phyloP scores from a whole-genome alignment of 2,329 filamentous ascomycete species.

The Dothistroma septosporum region DNA sequence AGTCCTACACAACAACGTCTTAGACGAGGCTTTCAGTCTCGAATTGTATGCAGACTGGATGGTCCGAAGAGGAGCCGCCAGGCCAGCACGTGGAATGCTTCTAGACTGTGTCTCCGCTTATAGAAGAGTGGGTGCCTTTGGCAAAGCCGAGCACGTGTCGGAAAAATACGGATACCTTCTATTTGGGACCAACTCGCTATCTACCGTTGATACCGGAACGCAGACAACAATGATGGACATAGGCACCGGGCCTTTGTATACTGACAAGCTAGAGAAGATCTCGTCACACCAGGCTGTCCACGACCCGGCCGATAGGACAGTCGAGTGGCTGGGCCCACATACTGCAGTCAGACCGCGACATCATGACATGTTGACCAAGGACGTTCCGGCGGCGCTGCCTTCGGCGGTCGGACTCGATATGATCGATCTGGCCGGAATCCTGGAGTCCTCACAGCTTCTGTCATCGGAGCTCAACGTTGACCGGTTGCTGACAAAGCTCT shows the following conservation, averaged over 20 bases:
- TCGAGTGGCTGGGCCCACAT: constrained; percentile 49
- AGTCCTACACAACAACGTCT: constrained; percentile 59
- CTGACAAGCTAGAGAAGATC: constrained; percentile 43
- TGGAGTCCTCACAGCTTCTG: constrained; percentile 74
- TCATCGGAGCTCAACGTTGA: constrained; percentile 75
- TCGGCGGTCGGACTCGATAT: constrained; percentile 68
- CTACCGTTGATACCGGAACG: constrained; percentile 59
- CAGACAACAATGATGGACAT: constrained; percentile 63
- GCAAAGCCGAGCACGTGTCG: constrained; percentile 64
- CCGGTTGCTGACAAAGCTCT: constrained; percentile 73
- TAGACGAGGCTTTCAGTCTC: constrained; percentile 70
- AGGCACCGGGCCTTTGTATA: constrained; percentile 37
- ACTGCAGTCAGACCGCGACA: constrained; percentile 31
- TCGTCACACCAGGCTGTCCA: constrained; percentile 39
- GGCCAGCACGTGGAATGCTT: constrained; percentile 66
- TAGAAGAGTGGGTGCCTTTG: constrained; percentile 63
- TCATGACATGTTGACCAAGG: constrained; percentile 13
- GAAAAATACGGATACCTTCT: constrained; percentile 65
- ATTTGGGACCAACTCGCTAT: constrained; percentile 57
- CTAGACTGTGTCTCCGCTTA: constrained; percentile 65
- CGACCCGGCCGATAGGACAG: constrained; percentile 44
- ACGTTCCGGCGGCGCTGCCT: constrained; percentile 37
- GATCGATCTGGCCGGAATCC: constrained; percentile 74
- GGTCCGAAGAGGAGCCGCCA: constrained; percentile 58
- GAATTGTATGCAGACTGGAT: constrained; percentile 71